Percentiles rank a stretch among this genome's conserved stretches.
Evolutionary conservation across 2,329 filamentous ascomycete species (phyloP).

Genomic region (Penicillium glabrum): DNA sequence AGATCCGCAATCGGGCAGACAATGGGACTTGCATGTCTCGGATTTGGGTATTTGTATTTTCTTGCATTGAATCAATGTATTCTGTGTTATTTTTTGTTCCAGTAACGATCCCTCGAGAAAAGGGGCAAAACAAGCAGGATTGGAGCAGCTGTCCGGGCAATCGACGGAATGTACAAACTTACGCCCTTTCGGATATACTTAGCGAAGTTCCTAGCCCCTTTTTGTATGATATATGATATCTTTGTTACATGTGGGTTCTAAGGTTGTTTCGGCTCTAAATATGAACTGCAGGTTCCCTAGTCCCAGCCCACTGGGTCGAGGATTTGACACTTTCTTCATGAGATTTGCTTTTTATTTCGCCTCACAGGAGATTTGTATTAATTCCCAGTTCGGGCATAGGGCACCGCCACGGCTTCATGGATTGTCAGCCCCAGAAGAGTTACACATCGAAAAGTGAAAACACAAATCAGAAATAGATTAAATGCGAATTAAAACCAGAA

Average conservation of each 20-base stretch:
- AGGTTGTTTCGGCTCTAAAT: not conserved
- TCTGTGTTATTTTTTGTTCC: not conserved
- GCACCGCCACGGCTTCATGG: conserved; percentile 17
- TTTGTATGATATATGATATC: not conserved
- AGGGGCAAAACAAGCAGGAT: conserved; percentile 1
- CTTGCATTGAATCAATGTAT: not conserved
- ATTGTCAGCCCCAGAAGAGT: conserved; percentile 25
- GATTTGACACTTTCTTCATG: not conserved
- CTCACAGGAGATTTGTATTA: not conserved
- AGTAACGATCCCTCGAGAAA: conserved; percentile 1
- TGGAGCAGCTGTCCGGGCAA: conserved; percentile 16
- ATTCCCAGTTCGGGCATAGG: not conserved
- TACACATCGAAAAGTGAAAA: conserved; percentile 17
- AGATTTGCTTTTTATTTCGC: not conserved
- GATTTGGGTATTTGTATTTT: conserved; percentile 6
- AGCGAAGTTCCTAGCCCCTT: not conserved
- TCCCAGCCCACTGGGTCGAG: not conserved
- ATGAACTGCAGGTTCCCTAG: conserved; percentile 1
- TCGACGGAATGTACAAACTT: conserved; percentile 12
- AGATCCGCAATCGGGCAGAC: conserved; percentile 19
- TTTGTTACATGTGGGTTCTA: not conserved
- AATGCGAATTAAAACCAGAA: not conserved
- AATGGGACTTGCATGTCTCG: conserved; percentile 7
- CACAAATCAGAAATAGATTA: conserved; percentile 2
- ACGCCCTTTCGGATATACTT: not conserved